phyloP scores from a whole-genome alignment of 805 yeast genomes.

The Hanseniaspora meyeri region DNA sequence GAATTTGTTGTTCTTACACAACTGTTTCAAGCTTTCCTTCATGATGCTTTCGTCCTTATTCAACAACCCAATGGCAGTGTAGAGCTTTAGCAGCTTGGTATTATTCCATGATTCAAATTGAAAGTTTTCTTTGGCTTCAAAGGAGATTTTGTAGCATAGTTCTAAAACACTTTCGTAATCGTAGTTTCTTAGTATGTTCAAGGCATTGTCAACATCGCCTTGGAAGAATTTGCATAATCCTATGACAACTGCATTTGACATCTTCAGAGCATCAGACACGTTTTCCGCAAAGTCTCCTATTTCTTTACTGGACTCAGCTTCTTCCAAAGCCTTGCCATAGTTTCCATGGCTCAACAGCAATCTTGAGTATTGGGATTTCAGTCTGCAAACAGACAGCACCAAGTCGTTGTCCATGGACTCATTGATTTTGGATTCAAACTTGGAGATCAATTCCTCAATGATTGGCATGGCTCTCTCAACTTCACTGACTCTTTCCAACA shows the following conservation, averaged over 20 bases:
- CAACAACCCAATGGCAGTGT: constrained; percentile 45
- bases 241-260: constrained; percentile 55
- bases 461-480: constrained; percentile 42
- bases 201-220: constrained; percentile 49
- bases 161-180: constrained; percentile 57
- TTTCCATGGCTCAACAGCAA: constrained; percentile 48
- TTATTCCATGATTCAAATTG: constrained; percentile 9
- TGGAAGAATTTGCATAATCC: constrained; percentile 62
- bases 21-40: constrained; percentile 43
- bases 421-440: constrained; percentile 49
- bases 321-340: constrained; percentile 47
- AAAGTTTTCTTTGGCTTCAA: constrained; percentile 52
- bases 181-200: constrained; percentile 44
- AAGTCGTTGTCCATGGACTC: constrained; percentile 36
- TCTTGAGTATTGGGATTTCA: constrained; percentile 63
- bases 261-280: constrained; percentile 26
- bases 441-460: constrained; percentile 35
- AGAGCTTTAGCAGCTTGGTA: constrained; percentile 2
- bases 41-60: constrained; percentile 36
- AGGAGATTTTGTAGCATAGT: constrained; percentile 65
- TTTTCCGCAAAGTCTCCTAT: constrained; percentile 29
- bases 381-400: constrained; percentile 40
- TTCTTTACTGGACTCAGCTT: constrained; percentile 44
- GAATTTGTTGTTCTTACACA: constrained; percentile 50
- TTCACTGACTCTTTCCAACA: constrained; percentile 60